Evolutionary conservation across 768 basidiomycete genomes (phyloP).

Genomic region (Tricholoma bakamatsutake): DNA sequence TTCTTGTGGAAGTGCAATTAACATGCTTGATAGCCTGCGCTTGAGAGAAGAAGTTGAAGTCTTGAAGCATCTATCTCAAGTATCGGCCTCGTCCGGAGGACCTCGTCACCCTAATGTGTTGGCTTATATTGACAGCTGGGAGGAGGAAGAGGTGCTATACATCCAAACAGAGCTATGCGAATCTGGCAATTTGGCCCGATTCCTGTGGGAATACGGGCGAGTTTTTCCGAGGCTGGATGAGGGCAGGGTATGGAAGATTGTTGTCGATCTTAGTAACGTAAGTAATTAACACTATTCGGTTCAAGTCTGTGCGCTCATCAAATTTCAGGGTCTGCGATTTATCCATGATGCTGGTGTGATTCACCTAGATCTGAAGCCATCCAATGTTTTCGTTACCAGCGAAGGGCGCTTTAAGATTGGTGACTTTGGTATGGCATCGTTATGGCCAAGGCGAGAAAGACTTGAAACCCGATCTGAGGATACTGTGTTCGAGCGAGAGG

Average conservation of each 20-base stretch:
- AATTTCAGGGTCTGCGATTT: slow-evolving; percentile 70
- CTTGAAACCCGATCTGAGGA: slow-evolving; percentile 22
- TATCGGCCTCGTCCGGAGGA: slow-evolving; percentile 28
- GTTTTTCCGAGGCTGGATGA: slow-evolving; percentile 84
- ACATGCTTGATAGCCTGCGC: slow-evolving; percentile 49
- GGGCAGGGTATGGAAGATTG: slow-evolving; percentile 92
- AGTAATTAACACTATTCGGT: slow-evolving; percentile 34
- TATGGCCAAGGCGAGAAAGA: slow-evolving; percentile 67
- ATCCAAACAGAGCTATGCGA: slow-evolving; percentile 95
- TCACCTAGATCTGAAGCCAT: slow-evolving; percentile 96
- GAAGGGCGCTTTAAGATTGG: slow-evolving; percentile 93
- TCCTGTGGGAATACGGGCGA: slow-evolving; percentile 88
- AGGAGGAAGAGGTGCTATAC: slow-evolving; percentile 80
- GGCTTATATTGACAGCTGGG: slow-evolving; percentile 92
- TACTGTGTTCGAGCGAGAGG: slow-evolving; percentile 83
- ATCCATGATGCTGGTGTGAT: slow-evolving; percentile 87
- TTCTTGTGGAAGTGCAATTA: slow-evolving; percentile 25
- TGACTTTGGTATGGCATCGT: slow-evolving; percentile 97
- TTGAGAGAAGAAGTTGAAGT: slow-evolving; percentile 94
- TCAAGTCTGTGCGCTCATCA: slow-evolving; percentile 23
- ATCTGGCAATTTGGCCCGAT: slow-evolving; percentile 85
- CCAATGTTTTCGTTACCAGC: slow-evolving; percentile 88
- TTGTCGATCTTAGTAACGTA: slow-evolving; percentile 86
- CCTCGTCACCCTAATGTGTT: slow-evolving; percentile 75
- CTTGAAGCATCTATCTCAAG: slow-evolving; percentile 62